Conservation (phyloP, 2,329 filamentous ascomycete genomes). For the Neopestalotiopsis sp. region DNA sequence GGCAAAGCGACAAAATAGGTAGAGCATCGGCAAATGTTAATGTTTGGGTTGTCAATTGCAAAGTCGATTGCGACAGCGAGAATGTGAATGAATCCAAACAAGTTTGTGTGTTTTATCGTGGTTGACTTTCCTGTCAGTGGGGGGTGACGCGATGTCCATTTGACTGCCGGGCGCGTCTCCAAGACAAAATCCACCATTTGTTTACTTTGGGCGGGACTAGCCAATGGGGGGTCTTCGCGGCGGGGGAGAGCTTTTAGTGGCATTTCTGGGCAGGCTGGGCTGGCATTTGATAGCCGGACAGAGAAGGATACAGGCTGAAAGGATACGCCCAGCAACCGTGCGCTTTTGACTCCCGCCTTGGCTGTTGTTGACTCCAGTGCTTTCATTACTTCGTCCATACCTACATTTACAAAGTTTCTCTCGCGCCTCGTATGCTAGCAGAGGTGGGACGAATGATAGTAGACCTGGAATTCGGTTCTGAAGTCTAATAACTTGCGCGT, state of each 20-base stretch:
- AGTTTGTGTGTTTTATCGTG: slow-evolving; percentile 4
- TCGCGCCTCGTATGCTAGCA: too few relatives aligned
- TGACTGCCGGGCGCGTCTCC: slow-evolving; percentile 7
- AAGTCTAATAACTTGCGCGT: too few relatives aligned
- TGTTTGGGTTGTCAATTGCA: not conserved
- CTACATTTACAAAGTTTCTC: too few relatives aligned
- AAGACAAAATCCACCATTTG: slow-evolving; percentile 34
- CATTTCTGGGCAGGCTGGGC: not conserved
- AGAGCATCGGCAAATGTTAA: not conserved
- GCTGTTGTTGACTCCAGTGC: too few relatives aligned
- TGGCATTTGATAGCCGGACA: too few relatives aligned
- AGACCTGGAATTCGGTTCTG: too few relatives aligned
- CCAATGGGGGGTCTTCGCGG: slow-evolving; percentile 17
- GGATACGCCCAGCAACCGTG: too few relatives aligned
- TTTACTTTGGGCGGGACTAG: slow-evolving; percentile 43
- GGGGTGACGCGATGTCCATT: slow-evolving; percentile 21
- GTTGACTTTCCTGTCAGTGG: slow-evolving; percentile 1
- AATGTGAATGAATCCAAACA: not conserved
- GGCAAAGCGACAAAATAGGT: slow-evolving; percentile 1
- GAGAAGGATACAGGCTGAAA: too few relatives aligned
- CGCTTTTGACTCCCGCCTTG: too few relatives aligned
- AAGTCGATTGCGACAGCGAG: not conserved
- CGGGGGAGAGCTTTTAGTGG: slow-evolving; percentile 7
- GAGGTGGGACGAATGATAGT: too few relatives aligned
- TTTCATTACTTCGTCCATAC: too few relatives aligned